These are phyloP conservation scores for Ottelia alismoides DNA, from an alignment of 106 monocot genomes.

Conservation along the genomic window DNA sequence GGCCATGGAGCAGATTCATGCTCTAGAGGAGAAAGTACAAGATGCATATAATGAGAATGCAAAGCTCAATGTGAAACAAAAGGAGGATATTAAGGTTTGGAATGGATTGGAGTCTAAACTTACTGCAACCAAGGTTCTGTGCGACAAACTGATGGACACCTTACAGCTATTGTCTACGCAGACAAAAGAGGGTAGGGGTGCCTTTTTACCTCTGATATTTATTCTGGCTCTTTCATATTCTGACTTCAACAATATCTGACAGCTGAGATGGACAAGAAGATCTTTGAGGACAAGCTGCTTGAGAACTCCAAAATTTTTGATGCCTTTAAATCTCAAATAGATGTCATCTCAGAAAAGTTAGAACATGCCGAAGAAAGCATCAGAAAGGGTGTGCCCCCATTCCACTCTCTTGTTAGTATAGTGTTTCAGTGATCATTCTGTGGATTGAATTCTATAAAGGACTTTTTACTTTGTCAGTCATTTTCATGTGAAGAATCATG, in stretches of 20 bases:
- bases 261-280: conserved; percentile 91
- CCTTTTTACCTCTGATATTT: neutral
- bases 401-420: no score
- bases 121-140: conserved; percentile 67
- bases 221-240: neutral
- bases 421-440: no score
- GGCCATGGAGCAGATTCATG: conserved; percentile 65
- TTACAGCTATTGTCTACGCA: conserved; percentile 52
- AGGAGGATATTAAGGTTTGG: conserved; percentile 86
- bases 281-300: conserved; percentile 52
- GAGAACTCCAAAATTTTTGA: conserved; percentile 54
- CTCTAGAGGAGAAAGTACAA: conserved; percentile 69
- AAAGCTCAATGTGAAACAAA: conserved; percentile 70
- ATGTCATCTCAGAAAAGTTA: conserved; percentile 44
- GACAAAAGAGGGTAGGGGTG: conserved; percentile 42
- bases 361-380: conserved; percentile 42
- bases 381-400: conserved; percentile 45
- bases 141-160: conserved; percentile 81
- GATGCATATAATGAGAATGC: conserved; percentile 81
- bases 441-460: no score
- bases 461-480: no score
- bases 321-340: conserved; percentile 39
- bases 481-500: no score
- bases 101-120: conserved; percentile 79
- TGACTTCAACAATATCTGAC: neutral